Base-by-base conservation (phyloP, 495 filamentous ascomycete species). In the Cercophora newfieldiana region DNA sequence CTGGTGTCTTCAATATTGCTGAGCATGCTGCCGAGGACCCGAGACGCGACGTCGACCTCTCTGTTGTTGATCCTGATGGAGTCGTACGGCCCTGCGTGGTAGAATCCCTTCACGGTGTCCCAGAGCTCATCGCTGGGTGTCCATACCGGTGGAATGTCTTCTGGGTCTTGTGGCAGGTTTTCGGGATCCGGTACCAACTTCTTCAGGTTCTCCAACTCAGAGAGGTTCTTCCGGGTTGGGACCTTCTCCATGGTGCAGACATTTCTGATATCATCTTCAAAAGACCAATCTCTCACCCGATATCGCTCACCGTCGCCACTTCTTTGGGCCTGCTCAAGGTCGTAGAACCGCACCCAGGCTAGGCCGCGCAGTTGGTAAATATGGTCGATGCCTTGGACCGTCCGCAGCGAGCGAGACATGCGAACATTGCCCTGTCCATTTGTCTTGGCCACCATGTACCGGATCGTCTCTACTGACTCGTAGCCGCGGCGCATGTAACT, bases 281-380 rank as follows among this genome's bases (percentile, higher is more conserved):
- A 81, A 0, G 74, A 72, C 67, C 66, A 74, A 37, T 82, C 79
- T 1, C 66, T 30, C 2, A 81, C 66, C 0, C 7, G 0, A 6
- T 54, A 54, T 0, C 72, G 62, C 10, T 26, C 56, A 21, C 54
- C 49, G 0, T 33, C 54, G 1, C 66, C 50, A 1, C 51, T 16
- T 0, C 59, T 8, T 0, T 51, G 7, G 0, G 67, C 58, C 22
- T 66, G 64, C 29, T 73, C 24, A 0, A 69, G 51, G 30, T 81
- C 79, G 24, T 77, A 77, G 29, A 77, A 79, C 0, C 70, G 69
- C 1, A 81, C 63, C 65, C 65, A 74, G 0, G 66, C 61, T 61
- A 82, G 67, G 1, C 79, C 79, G 2, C 80, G 78, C 0, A 81
- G 74, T 21, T 71, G 50, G 37, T 71, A 72, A 18, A 82, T 56